Evolutionary conservation across 371 early-diverging fungal species (phyloP).

Genomic region (Blastocladiella emersonii): DNA sequence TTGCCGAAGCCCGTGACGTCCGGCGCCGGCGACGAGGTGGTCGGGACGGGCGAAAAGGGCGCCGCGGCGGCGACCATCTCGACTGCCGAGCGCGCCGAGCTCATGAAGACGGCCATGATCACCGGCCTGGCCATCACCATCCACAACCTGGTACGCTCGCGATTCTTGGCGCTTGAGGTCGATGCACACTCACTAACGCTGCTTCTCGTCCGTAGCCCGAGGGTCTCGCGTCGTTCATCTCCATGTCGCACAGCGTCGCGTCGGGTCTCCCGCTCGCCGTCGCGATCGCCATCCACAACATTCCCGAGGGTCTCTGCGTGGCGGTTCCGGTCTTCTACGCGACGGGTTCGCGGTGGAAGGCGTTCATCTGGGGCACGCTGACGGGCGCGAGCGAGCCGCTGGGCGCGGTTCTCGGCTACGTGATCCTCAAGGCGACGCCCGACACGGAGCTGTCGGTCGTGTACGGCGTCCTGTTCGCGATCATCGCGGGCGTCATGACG

Average conservation of each 20-base stretch:
- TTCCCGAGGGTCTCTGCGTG: conserved; percentile 4
- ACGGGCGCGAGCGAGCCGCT: conserved; percentile 10
- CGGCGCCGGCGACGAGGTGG: too few relatives aligned
- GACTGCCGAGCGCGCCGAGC: not conserved
- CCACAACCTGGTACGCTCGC: too few relatives aligned
- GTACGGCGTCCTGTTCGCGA: not conserved
- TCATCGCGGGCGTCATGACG: conserved; percentile 6
- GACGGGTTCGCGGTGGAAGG: conserved; percentile 7
- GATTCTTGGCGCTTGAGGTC: too few relatives aligned
- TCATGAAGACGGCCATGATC: not conserved
- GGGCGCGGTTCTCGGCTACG: conserved; percentile 8
- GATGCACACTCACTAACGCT: too few relatives aligned
- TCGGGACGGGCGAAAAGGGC: too few relatives aligned
- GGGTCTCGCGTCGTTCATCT: conserved; percentile 3
- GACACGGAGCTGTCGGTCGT: conserved; percentile 1
- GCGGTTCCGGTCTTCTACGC: conserved; percentile 10
- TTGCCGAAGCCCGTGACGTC: too few relatives aligned
- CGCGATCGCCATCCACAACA: not conserved
- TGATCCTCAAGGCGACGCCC: not conserved
- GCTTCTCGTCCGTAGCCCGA: too few relatives aligned
- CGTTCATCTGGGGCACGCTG: conserved; percentile 10
- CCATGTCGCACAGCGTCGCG: not conserved
- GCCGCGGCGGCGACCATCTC: too few relatives aligned
- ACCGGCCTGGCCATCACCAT: conserved; percentile 11
- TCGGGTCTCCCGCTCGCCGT: not conserved